These are phyloP conservation scores for Coprinopsis marcescibilis DNA, from an alignment of 768 basidiomycete species.

Conservation along the genomic window DNA sequence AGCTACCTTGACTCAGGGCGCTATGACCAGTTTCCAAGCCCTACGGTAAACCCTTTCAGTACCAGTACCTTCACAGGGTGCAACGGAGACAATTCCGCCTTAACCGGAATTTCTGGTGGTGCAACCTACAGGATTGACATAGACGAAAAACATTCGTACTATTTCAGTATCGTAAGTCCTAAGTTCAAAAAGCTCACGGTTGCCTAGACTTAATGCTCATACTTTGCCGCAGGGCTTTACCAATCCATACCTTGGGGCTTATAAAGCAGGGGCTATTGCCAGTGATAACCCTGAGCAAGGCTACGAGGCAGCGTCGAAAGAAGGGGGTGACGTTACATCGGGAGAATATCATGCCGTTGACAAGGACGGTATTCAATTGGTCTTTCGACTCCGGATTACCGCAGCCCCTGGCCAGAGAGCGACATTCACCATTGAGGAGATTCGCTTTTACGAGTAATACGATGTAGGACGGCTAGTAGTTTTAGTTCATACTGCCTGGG, in stretches of 20 bases:
- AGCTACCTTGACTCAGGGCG: neutral
- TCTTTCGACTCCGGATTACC: neutral
- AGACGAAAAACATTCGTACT: neutral
- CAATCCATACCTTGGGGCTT: neutral
- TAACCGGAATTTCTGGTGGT: neutral
- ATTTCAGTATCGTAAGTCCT: neutral
- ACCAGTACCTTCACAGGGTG: neutral
- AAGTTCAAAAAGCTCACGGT: too few species aligned
- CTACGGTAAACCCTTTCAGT: neutral
- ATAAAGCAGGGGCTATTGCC: neutral
- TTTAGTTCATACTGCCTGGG: too few species aligned
- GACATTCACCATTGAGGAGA: neutral
- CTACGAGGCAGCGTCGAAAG: neutral
- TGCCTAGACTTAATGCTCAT: too few species aligned
- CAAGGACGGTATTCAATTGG: neutral
- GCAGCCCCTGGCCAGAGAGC: neutral
- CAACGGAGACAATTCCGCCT: neutral
- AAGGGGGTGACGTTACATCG: neutral
- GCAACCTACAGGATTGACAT: neutral
- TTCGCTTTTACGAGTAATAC: neutral
- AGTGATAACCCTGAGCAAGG: neutral
- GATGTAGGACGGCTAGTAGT: too few species aligned
- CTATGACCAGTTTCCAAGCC: neutral
- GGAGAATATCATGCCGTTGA: neutral
- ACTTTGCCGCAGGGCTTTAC: neutral